These are phyloP conservation scores for Diutina mesorugosa DNA, from an alignment of 1,139 yeast species.

Conservation along the genomic window DNA sequence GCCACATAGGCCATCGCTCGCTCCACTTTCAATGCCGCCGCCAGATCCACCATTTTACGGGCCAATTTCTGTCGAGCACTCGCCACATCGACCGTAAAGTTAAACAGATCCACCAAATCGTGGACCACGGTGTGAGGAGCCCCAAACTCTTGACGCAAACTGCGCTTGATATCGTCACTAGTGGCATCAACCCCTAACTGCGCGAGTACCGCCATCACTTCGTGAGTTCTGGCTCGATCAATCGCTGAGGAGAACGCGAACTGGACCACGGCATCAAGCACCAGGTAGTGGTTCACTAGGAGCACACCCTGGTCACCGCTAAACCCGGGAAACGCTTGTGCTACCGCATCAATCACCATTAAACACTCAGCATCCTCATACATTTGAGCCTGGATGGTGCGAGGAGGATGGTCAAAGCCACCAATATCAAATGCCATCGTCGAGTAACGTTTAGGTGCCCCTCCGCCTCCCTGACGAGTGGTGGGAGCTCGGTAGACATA, in stretches of 20 bases:
- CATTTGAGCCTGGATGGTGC: neutral
- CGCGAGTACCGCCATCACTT: slow-evolving; percentile 60
- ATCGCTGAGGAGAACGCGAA: slow-evolving; percentile 45
- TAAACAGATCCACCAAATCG: slow-evolving; percentile 63
- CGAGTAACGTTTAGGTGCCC: slow-evolving; percentile 67
- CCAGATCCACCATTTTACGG: slow-evolving; percentile 66
- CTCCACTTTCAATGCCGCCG: slow-evolving; percentile 47
- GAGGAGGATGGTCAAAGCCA: neutral
- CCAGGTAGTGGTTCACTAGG: slow-evolving; percentile 68
- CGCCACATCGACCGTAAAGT: slow-evolving; percentile 57
- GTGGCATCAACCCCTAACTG: slow-evolving; percentile 65
- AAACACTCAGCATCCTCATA: slow-evolving; percentile 69
- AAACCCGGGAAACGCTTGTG: slow-evolving; percentile 53
- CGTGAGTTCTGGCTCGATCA: slow-evolving; percentile 30
- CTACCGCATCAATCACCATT: slow-evolving; percentile 65
- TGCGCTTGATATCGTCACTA: slow-evolving; percentile 49
- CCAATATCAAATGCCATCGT: slow-evolving; percentile 79
- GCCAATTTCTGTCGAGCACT: slow-evolving; percentile 49
- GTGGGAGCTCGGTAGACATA: slow-evolving; percentile 57
- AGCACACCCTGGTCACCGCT: slow-evolving; percentile 36
- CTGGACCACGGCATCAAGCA: slow-evolving; percentile 48
- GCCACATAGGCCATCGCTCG: slow-evolving; percentile 47
- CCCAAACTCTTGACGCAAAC: slow-evolving; percentile 56
- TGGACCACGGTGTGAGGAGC: slow-evolving; percentile 73
- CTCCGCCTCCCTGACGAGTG: slow-evolving; percentile 25